Conservation (phyloP, 2,329 filamentous ascomycete genomes). For the Penicillium brasilianum region DNA sequence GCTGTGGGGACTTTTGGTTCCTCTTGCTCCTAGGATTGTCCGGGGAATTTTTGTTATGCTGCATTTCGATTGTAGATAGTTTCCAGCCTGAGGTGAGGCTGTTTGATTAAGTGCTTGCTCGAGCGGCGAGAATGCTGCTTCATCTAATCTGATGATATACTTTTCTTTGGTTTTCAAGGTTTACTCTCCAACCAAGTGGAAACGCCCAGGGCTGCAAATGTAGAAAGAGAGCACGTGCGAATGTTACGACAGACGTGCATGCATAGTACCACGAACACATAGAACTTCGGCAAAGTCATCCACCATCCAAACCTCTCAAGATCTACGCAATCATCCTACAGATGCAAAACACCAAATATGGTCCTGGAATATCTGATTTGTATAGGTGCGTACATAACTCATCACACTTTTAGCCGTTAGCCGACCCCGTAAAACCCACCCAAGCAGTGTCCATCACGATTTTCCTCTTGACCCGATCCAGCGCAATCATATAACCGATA, state of each 20-base stretch:
- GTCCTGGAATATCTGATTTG: constrained; percentile 25
- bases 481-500: constrained; percentile 24
- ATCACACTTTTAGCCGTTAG: constrained; percentile 32
- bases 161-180: neutral
- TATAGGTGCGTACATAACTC: constrained; percentile 34
- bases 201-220: neutral
- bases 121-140: constrained; percentile 16
- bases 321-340: neutral
- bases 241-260: neutral
- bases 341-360: neutral
- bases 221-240: neutral
- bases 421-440: constrained; percentile 15
- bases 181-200: neutral
- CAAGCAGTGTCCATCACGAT: constrained; percentile 27
- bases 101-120: constrained; percentile 13
- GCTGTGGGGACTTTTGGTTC: constrained; percentile 18
- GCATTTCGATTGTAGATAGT: constrained; percentile 34
- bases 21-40: constrained; percentile 3
- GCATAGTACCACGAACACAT: neutral
- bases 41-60: constrained; percentile 19
- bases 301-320: neutral
- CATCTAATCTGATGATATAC: constrained; percentile 28
- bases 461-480: constrained; percentile 29
- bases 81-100: constrained; percentile 20
- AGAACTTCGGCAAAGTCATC: neutral